Evolutionary conservation across 2,329 filamentous ascomycete genomes (phyloP), one percentile per base, ranked within the genome.

Genomic region (Paracoccidioides lutzii): DNA sequence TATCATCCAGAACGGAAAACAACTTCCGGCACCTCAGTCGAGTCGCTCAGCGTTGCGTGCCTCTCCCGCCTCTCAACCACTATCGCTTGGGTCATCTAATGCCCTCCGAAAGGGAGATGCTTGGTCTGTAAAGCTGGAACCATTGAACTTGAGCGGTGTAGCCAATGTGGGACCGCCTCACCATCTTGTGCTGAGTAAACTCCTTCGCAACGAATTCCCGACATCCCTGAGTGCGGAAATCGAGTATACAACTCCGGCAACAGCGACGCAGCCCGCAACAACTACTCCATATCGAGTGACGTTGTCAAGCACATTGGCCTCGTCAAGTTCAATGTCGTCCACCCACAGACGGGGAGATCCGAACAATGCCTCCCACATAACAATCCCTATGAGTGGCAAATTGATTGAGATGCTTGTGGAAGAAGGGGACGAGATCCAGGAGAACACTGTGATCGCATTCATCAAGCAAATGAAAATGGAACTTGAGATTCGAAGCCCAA

Each of bases 391-490:
- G 12, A 74, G 78, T 0, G 82, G 81, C 0, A 81, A 79, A 57
- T 60, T 84, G 32, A 76, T 83, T 1, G 81, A 84, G 63, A 68
- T 84, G 0, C 62, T 80, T 2, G 79, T 84, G 0, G 73, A 78
- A 5, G 73, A 74, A 3, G 78, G 78, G 0, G 77, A 81, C 57
- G 60, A 65, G 5, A 68, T 81, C 0, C 65, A 64, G 22, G 70
- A 76, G 58, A 78, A 79, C 1, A 76, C 83, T 42, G 68, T 78
- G 0, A 69, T 84, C 60, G 78, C 71, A 6, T 79, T 84, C 15
- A 76, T 84, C 22, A 78, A 79, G 66, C 81, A 84, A 66, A 84
- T 84, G 81, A 84, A 84, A 67, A 85, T 84, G 81, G 82, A 85
- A 60, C 66, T 84, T n/a, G 82, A 84, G 61, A 76, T 85, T 2